These are phyloP conservation scores for Colletotrichum liriopes DNA, from an alignment of 2,329 filamentous ascomycete species.

Conservation along the genomic window DNA sequence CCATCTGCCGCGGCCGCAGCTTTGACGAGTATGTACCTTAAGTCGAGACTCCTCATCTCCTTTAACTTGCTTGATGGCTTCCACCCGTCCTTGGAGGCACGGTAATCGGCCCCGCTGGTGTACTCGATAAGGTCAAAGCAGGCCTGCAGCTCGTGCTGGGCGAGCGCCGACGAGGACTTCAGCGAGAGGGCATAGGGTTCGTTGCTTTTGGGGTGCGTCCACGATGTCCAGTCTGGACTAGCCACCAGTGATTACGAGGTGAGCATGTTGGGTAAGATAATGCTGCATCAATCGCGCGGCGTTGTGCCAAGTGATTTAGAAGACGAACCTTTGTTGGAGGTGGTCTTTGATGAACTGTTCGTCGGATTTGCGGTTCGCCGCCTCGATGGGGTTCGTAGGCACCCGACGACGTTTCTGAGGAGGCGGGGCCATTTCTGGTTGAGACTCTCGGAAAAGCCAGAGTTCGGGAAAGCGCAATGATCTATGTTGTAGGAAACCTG, in stretches of 20 bases:
- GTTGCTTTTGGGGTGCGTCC: slow-evolving; percentile 66
- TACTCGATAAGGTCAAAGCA: slow-evolving; percentile 73
- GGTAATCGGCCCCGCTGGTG: slow-evolving; percentile 78
- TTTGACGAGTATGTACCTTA: slow-evolving; percentile 78
- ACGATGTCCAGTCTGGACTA: slow-evolving; percentile 55
- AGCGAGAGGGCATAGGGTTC: slow-evolving; percentile 62
- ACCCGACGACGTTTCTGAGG: slow-evolving; percentile 43
- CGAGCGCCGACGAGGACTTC: slow-evolving; percentile 56
- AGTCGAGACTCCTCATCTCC: slow-evolving; percentile 78
- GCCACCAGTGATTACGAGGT: neutral
- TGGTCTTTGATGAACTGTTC: slow-evolving; percentile 65
- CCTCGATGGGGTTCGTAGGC: slow-evolving; percentile 59
- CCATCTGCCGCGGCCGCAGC: neutral
- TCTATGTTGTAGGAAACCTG: neutral
- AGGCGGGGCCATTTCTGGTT: slow-evolving; percentile 1
- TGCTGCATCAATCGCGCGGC: slow-evolving; percentile 39
- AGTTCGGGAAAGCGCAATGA: neutral
- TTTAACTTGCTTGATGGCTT: slow-evolving; percentile 70
- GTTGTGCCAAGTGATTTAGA: neutral
- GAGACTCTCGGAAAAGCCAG: neutral
- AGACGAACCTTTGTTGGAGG: slow-evolving; percentile 60
- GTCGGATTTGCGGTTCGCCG: slow-evolving; percentile 64
- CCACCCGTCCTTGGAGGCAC: slow-evolving; percentile 75
- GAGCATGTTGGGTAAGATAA: neutral
- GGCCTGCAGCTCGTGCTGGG: slow-evolving; percentile 61